Evolutionary conservation across 345 rosid genomes (phyloP), one percentile per base, ranked within the genome.

Genomic region (Cardamine occulta): DNA sequence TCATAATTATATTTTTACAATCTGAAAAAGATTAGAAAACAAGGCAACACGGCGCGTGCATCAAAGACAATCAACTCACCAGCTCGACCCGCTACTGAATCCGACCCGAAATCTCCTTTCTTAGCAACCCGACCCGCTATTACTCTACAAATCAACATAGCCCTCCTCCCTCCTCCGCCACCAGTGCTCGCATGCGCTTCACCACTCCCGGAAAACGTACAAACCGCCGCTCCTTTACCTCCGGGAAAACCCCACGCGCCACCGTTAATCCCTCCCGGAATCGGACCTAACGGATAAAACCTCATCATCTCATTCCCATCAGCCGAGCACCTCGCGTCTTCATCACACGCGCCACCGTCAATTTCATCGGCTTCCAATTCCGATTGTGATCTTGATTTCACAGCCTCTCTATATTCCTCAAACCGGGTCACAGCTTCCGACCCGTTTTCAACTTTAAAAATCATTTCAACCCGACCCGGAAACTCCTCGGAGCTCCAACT

Each of bases 271-370:
- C 84, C 86, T 6, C 83, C 87, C 2, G 86, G 70, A 5, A 88
- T 83, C 23, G 93, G 85, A 6, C 99, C 99, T 63, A 92, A 52
- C 58, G 90, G 88, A 63, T 84, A 86, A 74, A 95, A 95, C 76
- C 98, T 88, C 98, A 95, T 95, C 73, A 90, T 87, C 83, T 95
- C 99, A 74, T 95, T 95, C 45, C 99, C 98, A 34, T 95, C 99
- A 13, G 97, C 98, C 32, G 82, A 80, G 77, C 98, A 92, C 81
- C 99, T 76, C 15, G 87, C 94, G 24, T 86, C 83, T 73, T 90
- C 96, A 73, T 95, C 96, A 81, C 86, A 73, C 52, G 87, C 75
- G 29, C 80, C 68, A 37, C 72, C 66, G 13, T 76, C n/a, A 2
- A 65, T n/a, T 0, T 6, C 29, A 4, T 51, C 63, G 5, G 55